Evolutionary conservation across 1,284 basidiomycete species (phyloP), one percentile per base, ranked within the genome.

Genomic region (Ustilago trichophora): DNA sequence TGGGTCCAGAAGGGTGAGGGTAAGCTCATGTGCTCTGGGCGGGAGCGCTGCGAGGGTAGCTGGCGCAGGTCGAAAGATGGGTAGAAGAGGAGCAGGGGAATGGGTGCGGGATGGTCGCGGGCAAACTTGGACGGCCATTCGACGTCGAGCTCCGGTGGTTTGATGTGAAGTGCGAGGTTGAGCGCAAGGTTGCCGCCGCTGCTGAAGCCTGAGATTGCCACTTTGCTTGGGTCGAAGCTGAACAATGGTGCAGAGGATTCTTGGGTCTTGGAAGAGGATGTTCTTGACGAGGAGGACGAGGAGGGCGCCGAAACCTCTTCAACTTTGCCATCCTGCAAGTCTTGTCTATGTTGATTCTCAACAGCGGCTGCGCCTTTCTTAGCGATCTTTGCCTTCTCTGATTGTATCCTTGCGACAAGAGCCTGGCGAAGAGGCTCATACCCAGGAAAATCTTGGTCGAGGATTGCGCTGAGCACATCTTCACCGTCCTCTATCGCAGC

Each of bases 161-260:
- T 33, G 41, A 70, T 59, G 50, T 70, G 62, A 7, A 70, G 62
- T 1, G 57, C 67, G 1, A 70, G 50, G 32, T 70, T 70, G 49
- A 80, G 52, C 0, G 76, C 76, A 19, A 80, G 64, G 25, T 78
- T 78, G 18, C 71, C 78, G 16, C 78, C 78, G 0, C 76, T 76
- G 41, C 69, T 73, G 54, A 75, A 76, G 24, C 78, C 78, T 12
- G 70, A 72, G 29, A 76, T 38, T 6, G 68, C 62, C 10, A 75
- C 32, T 21, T 60, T 64, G 25, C 33, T 24, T 0, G 48, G 9
- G 40, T 77, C 60, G 18, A 69, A 77, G 33, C 35, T 33, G 34
- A 69, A 59, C n/a, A 18, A n/a, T 2, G 36, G 8, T 3, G 26
- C 9, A 0, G 34, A 24, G 7, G 21, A 10, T 0, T 29, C 12